phyloP scores from a whole-genome alignment of 75 land plant genomes.

The Pinus tabuliformis region DNA sequence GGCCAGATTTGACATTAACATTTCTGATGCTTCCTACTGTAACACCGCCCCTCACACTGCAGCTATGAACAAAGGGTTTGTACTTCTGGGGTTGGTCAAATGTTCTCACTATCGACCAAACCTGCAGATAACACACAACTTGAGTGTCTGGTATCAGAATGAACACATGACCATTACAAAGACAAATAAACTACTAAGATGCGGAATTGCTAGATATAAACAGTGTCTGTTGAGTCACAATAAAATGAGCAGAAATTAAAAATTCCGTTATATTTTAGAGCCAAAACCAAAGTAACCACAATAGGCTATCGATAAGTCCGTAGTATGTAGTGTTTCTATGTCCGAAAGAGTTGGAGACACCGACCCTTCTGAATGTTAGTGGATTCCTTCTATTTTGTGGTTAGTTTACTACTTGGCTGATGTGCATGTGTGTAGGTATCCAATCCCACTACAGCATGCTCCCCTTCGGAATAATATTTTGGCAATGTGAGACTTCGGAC shows the following conservation, averaged over 20 bases:
- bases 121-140: conserved; percentile 24
- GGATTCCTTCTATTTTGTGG: neutral
- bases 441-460: neutral
- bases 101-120: conserved; percentile 80
- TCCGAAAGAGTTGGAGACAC: no score
- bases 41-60: conserved; percentile 47
- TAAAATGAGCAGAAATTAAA: no score
- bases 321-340: no score
- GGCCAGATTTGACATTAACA: conserved; percentile 66
- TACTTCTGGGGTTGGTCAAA: conserved; percentile 82
- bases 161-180: no score
- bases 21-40: conserved; percentile 59
- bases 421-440: neutral
- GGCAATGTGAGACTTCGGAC: neutral
- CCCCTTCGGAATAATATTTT: neutral
- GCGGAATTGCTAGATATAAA: no score
- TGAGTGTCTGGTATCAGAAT: no score
- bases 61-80: conserved; percentile 70
- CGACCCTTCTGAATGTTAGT: neutral
- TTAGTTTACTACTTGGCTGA: neutral
- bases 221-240: no score
- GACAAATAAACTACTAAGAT: no score
- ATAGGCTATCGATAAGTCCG: no score
- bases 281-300: no score
- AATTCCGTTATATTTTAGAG: no score